Evolutionary conservation across 177 flowering plant genomes (phyloP).

Genomic region (Vitis hybrid): DNA sequence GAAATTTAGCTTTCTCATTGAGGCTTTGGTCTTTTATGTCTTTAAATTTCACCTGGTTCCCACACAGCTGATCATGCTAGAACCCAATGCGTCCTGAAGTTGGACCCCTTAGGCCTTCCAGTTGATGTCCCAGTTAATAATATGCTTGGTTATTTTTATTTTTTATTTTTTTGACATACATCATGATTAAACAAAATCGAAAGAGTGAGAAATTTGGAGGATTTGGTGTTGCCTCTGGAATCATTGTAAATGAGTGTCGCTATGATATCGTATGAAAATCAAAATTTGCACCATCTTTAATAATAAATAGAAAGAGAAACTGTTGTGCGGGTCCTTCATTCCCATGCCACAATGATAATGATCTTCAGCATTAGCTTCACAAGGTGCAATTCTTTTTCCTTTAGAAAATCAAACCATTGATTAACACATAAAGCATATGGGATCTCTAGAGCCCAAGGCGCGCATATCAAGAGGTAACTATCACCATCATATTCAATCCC

Average conservation of each 20-base stretch:
- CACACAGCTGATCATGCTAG: background rate
- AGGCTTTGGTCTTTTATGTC: background rate
- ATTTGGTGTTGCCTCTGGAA: background rate
- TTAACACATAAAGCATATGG: constrained; percentile 20
- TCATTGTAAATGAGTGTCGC: background rate
- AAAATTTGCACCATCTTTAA: background rate
- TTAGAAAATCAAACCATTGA: constrained; percentile 25
- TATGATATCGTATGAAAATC: constrained; percentile 4
- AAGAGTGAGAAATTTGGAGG: background rate
- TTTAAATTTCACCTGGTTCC: background rate
- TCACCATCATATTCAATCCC: constrained; percentile 21
- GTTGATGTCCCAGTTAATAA: background rate
- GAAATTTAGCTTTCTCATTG: too few relatives aligned
- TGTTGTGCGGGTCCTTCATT: constrained; percentile 1
- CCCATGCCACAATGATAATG: background rate
- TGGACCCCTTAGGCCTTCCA: background rate
- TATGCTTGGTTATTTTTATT: background rate
- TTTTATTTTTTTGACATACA: background rate
- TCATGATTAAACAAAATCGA: background rate
- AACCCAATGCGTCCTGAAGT: background rate
- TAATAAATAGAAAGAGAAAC: background rate
- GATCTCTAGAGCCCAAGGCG: constrained; percentile 9
- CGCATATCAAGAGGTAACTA: constrained; percentile 5
- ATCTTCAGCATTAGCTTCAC: constrained; percentile 2
- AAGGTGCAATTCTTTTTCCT: constrained; percentile 13